Evolutionary conservation across 2,329 filamentous ascomycete species (phyloP).

Genomic region (Colletotrichum navitas): DNA sequence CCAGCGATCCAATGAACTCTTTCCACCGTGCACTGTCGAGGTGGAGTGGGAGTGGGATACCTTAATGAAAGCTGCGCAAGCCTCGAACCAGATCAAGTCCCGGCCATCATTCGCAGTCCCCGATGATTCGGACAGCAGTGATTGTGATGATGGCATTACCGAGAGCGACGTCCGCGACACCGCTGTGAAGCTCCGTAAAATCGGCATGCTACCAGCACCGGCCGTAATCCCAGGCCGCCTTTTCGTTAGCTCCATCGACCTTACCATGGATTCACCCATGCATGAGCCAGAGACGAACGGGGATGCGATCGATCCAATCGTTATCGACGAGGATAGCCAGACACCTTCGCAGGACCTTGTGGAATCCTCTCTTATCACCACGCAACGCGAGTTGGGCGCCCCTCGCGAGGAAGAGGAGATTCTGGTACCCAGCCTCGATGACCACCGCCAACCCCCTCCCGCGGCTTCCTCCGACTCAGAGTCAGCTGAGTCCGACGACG

Average conservation of each 20-base stretch:
- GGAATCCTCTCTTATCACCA: not conserved
- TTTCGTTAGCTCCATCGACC: slow-evolving; percentile 23
- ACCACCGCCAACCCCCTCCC: not conserved
- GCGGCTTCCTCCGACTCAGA: not conserved
- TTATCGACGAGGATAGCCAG: slow-evolving; percentile 5
- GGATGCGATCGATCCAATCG: not conserved
- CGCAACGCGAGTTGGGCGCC: slow-evolving; percentile 13
- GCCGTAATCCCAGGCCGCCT: not conserved
- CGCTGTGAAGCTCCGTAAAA: slow-evolving; percentile 22
- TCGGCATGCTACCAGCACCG: not conserved
- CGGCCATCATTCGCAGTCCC: slow-evolving; percentile 54
- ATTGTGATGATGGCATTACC: slow-evolving; percentile 47
- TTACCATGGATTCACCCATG: slow-evolving; percentile 22
- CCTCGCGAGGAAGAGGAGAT: slow-evolving; percentile 28
- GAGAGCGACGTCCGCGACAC: slow-evolving; percentile 34
- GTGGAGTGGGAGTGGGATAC: slow-evolving; percentile 50
- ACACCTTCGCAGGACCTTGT: not conserved
- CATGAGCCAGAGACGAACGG: not conserved
- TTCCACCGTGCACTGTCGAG: slow-evolving; percentile 55
- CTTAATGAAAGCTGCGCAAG: not conserved
- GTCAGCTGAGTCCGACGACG: slow-evolving; percentile 12
- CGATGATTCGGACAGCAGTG: slow-evolving; percentile 55
- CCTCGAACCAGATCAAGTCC: not conserved
- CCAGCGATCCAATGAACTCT: slow-evolving; percentile 51
- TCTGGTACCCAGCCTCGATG: not conserved